These are phyloP conservation scores for Calophaca sinica DNA, from an alignment of 306 rosid species.

Conservation along the genomic window DNA sequence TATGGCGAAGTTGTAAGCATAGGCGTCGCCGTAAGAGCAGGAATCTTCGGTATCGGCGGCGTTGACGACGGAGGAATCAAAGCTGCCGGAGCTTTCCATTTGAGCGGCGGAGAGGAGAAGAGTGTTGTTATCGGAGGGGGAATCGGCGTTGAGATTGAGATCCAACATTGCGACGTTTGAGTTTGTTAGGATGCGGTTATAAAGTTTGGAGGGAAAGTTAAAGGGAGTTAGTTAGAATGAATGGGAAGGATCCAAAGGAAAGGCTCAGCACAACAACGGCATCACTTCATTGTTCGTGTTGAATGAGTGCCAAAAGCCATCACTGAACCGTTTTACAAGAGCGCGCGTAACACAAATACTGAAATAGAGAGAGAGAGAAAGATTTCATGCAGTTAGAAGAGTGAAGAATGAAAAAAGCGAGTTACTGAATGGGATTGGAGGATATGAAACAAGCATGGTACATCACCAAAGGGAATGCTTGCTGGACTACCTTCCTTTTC, in stretches of 20 bases:
- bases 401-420: background rate
- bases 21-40: constrained; percentile 55
- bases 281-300: background rate
- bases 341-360: background rate
- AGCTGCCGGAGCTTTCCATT: constrained; percentile 77
- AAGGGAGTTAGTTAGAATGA: constrained; percentile 39
- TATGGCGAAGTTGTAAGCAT: constrained; percentile 59
- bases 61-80: constrained; percentile 68
- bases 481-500: constrained; percentile 13
- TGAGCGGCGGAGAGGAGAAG: constrained; percentile 42
- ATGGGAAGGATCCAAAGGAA: constrained; percentile 13
- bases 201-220: constrained; percentile 43
- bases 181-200: constrained; percentile 31
- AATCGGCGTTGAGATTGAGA: constrained; percentile 72
- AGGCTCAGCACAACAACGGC: background rate
- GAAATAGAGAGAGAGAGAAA: background rate
- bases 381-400: constrained; percentile 43
- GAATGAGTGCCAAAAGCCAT: background rate
- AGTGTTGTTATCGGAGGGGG: constrained; percentile 47
- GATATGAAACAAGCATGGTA: background rate
- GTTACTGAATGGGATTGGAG: background rate
- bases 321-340: background rate
- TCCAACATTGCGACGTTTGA: constrained; percentile 66
- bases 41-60: constrained; percentile 61
- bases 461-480: background rate